These are phyloP conservation scores for Clitopilus hobsonii DNA, from an alignment of 768 basidiomycete species.

Conservation along the genomic window DNA sequence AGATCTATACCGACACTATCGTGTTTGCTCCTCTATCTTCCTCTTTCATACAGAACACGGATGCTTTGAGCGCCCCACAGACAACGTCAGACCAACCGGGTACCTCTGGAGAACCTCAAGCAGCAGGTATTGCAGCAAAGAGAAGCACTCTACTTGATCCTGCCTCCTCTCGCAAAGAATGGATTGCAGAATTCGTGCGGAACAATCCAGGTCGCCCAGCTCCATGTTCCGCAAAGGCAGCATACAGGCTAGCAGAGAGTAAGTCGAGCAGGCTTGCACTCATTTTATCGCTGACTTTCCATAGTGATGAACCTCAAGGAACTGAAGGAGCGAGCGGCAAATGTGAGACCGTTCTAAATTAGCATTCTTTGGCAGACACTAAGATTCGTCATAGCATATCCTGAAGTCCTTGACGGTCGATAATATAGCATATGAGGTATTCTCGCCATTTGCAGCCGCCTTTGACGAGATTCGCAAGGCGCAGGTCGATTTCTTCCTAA, in stretches of 20 bases:
- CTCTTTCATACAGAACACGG: slow-evolving; percentile 37
- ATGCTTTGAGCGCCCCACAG: slow-evolving; percentile 7
- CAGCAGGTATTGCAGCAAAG: slow-evolving; percentile 12
- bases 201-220: slow-evolving; percentile 57
- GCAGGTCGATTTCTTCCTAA: slow-evolving; percentile 74
- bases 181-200: slow-evolving; percentile 69
- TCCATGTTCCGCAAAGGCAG: slow-evolving; percentile 80
- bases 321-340: slow-evolving; percentile 68
- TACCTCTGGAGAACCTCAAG: slow-evolving; percentile 20
- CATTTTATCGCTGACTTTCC: background rate
- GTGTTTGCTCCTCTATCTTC: slow-evolving; percentile 83
- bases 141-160: slow-evolving; percentile 12
- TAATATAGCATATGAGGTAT: slow-evolving; percentile 83
- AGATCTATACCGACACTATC: slow-evolving; percentile 82
- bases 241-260: slow-evolving; percentile 83
- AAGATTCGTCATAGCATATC: slow-evolving; percentile 52
- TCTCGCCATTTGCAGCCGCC: slow-evolving; percentile 78
- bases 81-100: background rate
- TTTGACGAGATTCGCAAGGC: slow-evolving; percentile 81
- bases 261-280: slow-evolving; percentile 18
- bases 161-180: slow-evolving; percentile 44
- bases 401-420: slow-evolving; percentile 68
- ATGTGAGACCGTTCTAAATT: slow-evolving; percentile 36
- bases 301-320: slow-evolving; percentile 69
- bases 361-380: slow-evolving; percentile 1